A percentile compares a stretch with the other conserved stretches of the same genome.
Conservation (phyloP, 2,329 filamentous ascomycete species). For the Fusarium poae region DNA sequence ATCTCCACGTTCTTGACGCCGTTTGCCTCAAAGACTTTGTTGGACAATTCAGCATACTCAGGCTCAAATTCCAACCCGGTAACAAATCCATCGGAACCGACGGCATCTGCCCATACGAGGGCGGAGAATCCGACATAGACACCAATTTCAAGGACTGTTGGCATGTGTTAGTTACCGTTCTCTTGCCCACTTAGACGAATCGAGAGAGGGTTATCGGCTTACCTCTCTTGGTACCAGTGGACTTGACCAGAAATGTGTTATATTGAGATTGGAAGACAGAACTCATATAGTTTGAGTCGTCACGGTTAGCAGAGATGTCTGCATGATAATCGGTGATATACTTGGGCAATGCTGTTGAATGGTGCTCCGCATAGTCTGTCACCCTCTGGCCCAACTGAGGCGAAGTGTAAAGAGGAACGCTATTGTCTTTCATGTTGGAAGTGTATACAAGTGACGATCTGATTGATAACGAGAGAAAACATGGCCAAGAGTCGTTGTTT, state of each 20-base stretch:
- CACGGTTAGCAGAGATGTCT: constrained; percentile 39
- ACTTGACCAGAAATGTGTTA: constrained; percentile 57
- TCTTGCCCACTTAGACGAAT: background rate
- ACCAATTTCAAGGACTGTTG: constrained; percentile 63
- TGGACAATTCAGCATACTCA: constrained; percentile 59
- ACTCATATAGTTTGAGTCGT: constrained; percentile 56
- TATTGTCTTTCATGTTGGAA: constrained; percentile 56
- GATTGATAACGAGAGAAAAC: background rate
- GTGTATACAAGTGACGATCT: background rate
- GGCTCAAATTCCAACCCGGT: constrained; percentile 60
- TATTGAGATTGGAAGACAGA: constrained; percentile 59
- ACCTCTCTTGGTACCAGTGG: constrained; percentile 59
- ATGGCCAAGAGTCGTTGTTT: background rate
- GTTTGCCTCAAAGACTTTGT: constrained; percentile 55
- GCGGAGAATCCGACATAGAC: constrained; percentile 64
- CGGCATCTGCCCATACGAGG: constrained; percentile 62
- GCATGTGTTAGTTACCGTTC: background rate
- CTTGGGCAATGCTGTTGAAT: constrained; percentile 59
- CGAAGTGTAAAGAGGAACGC: constrained; percentile 59
- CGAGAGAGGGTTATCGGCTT: constrained; percentile 4
- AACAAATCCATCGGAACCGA: constrained; percentile 59
- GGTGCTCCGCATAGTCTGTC: constrained; percentile 57
- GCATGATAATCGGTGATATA: constrained; percentile 60
- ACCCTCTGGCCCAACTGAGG: constrained; percentile 57
- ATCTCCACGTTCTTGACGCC: constrained; percentile 62